A percentile compares a stretch with the other conserved stretches of the same genome.
Evolutionary conservation across 805 yeast genomes (phyloP).

Genomic region (Lachancea nothofagi): DNA sequence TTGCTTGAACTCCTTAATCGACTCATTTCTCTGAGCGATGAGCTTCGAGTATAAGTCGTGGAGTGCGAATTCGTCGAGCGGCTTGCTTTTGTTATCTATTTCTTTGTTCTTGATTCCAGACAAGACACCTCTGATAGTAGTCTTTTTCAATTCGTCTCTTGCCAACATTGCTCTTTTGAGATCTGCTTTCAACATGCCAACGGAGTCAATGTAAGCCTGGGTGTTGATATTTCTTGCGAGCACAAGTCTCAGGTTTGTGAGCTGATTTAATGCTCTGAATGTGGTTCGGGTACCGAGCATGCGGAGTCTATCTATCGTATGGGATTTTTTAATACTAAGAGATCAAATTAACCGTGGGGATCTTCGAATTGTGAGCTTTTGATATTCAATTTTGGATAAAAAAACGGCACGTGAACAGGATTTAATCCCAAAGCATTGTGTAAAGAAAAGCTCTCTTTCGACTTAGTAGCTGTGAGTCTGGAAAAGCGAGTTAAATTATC

Average conservation of each 20-base stretch:
- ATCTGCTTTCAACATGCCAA: conserved; percentile 36
- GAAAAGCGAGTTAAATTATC: too few species aligned
- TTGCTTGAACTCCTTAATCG: conserved; percentile 42
- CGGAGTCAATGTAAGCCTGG: conserved; percentile 34
- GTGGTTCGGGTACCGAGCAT: background rate
- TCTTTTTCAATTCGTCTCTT: conserved; percentile 39
- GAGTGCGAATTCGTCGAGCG: conserved; percentile 34
- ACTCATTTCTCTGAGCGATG: conserved; percentile 45
- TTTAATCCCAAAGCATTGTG: too few species aligned
- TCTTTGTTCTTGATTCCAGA: conserved; percentile 42
- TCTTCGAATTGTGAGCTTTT: too few species aligned
- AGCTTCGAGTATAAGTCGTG: conserved; percentile 39
- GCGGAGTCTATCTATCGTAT: too few species aligned
- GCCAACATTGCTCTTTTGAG: conserved; percentile 45
- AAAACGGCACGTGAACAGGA: too few species aligned
- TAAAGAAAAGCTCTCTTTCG: too few species aligned
- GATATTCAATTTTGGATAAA: too few species aligned
- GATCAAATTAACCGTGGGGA: too few species aligned
- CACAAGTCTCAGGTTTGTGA: background rate
- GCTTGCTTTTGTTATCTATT: conserved; percentile 33
- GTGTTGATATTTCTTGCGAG: conserved; percentile 21
- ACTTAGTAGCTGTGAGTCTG: too few species aligned
- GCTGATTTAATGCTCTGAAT: background rate
- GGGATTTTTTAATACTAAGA: too few species aligned
- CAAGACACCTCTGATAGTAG: conserved; percentile 40